These are phyloP conservation scores for Biscogniauxia marginata DNA, from an alignment of 2,329 filamentous ascomycete genomes.

Conservation along the genomic window DNA sequence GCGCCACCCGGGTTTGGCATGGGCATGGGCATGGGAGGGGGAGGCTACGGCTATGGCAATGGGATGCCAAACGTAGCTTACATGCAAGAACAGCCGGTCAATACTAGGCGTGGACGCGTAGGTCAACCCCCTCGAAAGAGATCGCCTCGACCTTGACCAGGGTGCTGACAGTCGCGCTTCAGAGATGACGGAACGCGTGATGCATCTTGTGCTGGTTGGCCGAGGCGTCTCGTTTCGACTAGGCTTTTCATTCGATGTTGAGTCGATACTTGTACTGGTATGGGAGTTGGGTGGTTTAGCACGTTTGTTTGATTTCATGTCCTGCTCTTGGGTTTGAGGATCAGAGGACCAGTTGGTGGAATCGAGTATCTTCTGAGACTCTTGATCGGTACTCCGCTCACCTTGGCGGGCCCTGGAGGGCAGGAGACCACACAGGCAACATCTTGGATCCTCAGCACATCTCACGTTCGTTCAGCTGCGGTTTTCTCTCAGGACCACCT, in stretches of 20 bases:
- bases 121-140: conserved; percentile 40
- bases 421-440: conserved; percentile 26
- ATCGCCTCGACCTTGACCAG: conserved; percentile 30
- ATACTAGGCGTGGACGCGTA: conserved; percentile 59
- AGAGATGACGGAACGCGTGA: conserved; percentile 28
- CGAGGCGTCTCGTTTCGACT: conserved; percentile 9
- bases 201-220: conserved; percentile 9
- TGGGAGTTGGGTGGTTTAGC: conserved; percentile 24
- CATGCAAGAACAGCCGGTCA: conserved; percentile 56
- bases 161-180: conserved; percentile 27
- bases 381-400: conserved; percentile 12
- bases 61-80: conserved; percentile 52
- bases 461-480: conserved; percentile 21
- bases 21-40: conserved; percentile 32
- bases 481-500: conserved; percentile 18
- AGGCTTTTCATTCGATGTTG: conserved; percentile 12
- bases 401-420: conserved; percentile 23
- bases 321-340: conserved; percentile 4
- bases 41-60: conserved; percentile 40
- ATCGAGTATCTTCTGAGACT: background rate
- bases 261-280: conserved; percentile 23
- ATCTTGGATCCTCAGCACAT: conserved; percentile 26
- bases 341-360: background rate
- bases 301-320: conserved; percentile 22
- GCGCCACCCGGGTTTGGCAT: conserved; percentile 34